phyloP scores from a whole-genome alignment of 225 moss, liverwort and hornwort species.

The Neckera pumila region DNA sequence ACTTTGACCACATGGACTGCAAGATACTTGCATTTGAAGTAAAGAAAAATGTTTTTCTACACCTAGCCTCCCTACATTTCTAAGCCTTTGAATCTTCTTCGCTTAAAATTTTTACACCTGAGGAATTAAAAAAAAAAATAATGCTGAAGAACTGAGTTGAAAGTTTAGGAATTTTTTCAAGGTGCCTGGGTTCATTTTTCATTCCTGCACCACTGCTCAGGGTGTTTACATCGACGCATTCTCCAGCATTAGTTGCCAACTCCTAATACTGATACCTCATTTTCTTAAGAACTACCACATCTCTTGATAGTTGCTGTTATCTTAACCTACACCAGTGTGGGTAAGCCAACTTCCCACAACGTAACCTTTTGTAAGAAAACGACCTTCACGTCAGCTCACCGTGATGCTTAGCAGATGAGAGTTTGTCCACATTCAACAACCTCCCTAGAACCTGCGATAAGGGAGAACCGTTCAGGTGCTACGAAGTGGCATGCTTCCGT shows the following conservation, averaged over 20 bases:
- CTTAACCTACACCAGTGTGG: neutral
- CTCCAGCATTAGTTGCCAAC: no score
- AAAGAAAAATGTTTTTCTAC: no score
- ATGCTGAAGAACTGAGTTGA: no score
- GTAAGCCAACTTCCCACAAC: neutral
- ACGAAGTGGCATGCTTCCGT: constrained; percentile 73
- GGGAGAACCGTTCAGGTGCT: neutral
- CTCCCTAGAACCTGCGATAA: neutral
- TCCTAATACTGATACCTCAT: neutral
- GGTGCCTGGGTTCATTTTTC: neutral
- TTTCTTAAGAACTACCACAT: neutral
- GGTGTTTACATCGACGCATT: no score
- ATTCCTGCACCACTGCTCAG: neutral
- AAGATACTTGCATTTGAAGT: no score
- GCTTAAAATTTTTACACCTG: no score
- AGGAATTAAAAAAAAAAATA: no score
- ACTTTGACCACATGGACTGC: no score
- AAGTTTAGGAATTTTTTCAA: no score
- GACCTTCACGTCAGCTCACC: neutral
- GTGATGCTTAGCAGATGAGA: neutral
- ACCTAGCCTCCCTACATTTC: no score
- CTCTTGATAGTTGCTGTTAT: neutral
- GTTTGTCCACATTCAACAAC: neutral
- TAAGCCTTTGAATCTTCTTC: no score
- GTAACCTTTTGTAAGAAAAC: neutral